Base-by-base conservation (phyloP, 1,284 basidiomycete genomes). In the Cryptococcus maquisensis region DNA sequence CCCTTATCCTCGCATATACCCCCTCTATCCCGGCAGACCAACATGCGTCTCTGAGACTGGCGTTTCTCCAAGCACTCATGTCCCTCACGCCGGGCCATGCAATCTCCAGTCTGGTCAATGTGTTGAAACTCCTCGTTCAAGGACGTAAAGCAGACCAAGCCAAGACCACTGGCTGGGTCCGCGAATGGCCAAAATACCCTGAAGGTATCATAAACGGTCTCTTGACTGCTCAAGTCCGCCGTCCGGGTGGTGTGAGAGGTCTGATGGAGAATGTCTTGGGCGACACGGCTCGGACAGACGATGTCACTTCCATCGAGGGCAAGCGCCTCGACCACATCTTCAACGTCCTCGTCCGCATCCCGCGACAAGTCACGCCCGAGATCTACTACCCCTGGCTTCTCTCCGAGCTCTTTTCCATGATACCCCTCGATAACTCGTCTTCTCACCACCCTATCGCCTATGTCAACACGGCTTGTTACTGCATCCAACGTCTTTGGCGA, bases 231-330 rank as follows among this genome's bases (percentile, higher is more conserved):
- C 67, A 69, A 52, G 54, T 72, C 9, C 50, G 63, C 39, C 45
- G 68, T 18, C 61, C 61, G 4, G 66, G 68, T 24, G 72, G 72
- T 10, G 63, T 72, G 0, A 60, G 54, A 23, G 72, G 66, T 0
- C 49, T 74, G 38, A 67, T 74, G 65, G 66, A 68, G 45, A 69
- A 69, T 52, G 61, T 71, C 7, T 61, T 72, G 32, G 71, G 72
- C 6, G 69, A 71, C 40, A 59, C 60, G 13, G 61, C 57, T 1
- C 63, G 57, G 26, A 55, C 64, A 24, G 59, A 58, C 16, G 57
- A 59, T 47, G 52, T 52, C 3, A 53, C 60, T 41, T 56, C 66
- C 2, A 57, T 69, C 2, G 71, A 72, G 16, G 60, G 61, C 18
- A 53, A 61, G 15, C 66, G 68, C 35, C 59, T 73, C 8, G 69